These are phyloP conservation scores for Pyrus communis DNA, from an alignment of 306 rosid species.

Conservation along the genomic window DNA sequence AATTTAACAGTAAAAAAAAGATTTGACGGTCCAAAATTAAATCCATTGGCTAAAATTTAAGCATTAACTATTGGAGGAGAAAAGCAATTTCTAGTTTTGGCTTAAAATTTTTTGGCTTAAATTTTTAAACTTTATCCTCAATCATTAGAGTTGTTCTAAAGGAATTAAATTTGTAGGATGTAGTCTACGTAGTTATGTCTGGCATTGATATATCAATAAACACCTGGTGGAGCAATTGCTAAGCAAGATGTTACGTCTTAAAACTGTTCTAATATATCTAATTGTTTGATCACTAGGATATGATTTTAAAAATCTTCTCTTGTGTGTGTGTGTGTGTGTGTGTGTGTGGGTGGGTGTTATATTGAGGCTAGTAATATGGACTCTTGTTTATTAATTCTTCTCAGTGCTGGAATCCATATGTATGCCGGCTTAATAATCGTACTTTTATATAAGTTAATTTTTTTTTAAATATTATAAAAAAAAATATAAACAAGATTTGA, in stretches of 20 bases:
- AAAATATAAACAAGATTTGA: not conserved
- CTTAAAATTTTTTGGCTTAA: too few relatives aligned
- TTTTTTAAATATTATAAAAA: too few relatives aligned
- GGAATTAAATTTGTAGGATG: too few relatives aligned
- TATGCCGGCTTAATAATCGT: constrained; percentile 10
- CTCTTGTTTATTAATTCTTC: not conserved
- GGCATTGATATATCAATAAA: not conserved
- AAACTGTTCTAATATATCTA: not conserved
- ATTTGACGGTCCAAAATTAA: too few relatives aligned
- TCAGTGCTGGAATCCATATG: constrained; percentile 8
- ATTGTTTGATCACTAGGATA: not conserved
- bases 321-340: too few relatives aligned
- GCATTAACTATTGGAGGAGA: too few relatives aligned
- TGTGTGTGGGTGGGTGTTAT: too few relatives aligned
- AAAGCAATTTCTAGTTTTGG: too few relatives aligned
- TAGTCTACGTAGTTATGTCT: not conserved
- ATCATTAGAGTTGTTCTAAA: not conserved
- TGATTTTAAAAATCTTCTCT: not conserved
- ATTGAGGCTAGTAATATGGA: not conserved
- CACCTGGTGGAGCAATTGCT: not conserved
- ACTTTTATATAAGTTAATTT: not conserved
- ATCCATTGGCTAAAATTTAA: too few relatives aligned
- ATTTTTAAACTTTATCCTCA: too few relatives aligned
- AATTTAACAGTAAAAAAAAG: too few relatives aligned
- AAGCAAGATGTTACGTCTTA: not conserved